Conservation (phyloP, 345 rosid species). For the Isatis tinctoria region DNA sequence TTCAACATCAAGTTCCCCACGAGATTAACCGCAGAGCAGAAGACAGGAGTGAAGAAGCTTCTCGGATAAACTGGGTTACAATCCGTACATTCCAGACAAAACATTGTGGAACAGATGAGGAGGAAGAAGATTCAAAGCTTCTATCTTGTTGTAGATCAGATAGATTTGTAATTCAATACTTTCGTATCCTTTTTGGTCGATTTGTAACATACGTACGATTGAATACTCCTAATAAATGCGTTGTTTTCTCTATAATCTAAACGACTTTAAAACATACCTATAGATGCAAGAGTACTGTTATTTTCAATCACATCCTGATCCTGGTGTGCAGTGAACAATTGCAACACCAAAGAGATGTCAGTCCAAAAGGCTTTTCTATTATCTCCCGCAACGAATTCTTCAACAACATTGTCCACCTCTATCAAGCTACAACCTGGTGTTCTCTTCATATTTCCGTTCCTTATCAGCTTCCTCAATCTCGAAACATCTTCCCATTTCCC, state of each 20-base stretch:
- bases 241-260: background rate
- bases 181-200: slow-evolving; percentile 9
- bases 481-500: slow-evolving; percentile 53
- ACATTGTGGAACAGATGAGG: background rate
- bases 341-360: slow-evolving; percentile 37
- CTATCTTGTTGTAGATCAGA: background rate
- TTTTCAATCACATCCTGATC: background rate
- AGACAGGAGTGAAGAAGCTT: slow-evolving; percentile 48
- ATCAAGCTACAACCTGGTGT: slow-evolving; percentile 56
- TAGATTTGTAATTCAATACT: background rate
- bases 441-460: slow-evolving; percentile 44
- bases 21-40: slow-evolving; percentile 45
- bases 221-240: background rate
- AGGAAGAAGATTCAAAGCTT: background rate
- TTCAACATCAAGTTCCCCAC: slow-evolving; percentile 61
- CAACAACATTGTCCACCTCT: slow-evolving; percentile 48
- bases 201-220: slow-evolving; percentile 18
- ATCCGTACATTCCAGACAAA: background rate
- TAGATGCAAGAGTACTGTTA: background rate
- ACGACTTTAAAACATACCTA: background rate
- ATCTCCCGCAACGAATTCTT: slow-evolving; percentile 54
- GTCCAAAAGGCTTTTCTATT: slow-evolving; percentile 41
- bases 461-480: slow-evolving; percentile 39
- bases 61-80: slow-evolving; percentile 12
- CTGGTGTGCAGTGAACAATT: slow-evolving; percentile 34